A percentile compares a stretch with the other conserved stretches of the same genome.
phyloP scores from a whole-genome alignment of 1,139 yeast genomes.

The Scheffersomyces insectosa region DNA sequence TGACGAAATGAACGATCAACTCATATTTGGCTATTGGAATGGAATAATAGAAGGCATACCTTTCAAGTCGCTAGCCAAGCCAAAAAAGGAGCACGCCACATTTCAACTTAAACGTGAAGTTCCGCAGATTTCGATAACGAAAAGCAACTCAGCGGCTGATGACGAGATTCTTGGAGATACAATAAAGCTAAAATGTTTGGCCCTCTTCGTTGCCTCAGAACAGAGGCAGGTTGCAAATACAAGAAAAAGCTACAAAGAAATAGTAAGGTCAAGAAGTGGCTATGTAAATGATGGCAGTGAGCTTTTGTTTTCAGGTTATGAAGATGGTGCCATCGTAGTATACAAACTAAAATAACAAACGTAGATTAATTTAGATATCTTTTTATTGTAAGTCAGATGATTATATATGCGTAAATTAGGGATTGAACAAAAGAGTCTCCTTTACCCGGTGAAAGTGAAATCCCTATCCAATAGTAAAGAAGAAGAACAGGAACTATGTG shows the following conservation, averaged over 20 bases:
- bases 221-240: neutral
- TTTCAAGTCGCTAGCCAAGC: conserved; percentile 5
- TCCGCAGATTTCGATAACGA: conserved; percentile 9
- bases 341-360: conserved; percentile 4
- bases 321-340: conserved; percentile 31
- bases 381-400: too few relatives aligned
- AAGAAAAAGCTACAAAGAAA: conserved; percentile 16
- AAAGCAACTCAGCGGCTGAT: conserved; percentile 6
- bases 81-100: conserved; percentile 5
- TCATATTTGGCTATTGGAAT: conserved; percentile 42
- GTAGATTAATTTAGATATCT: neutral
- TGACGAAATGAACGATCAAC: conserved; percentile 9
- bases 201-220: conserved; percentile 7
- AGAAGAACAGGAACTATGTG: too few relatives aligned
- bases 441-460: too few relatives aligned
- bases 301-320: conserved; percentile 36
- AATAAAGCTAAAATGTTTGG: conserved; percentile 15
- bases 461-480: too few relatives aligned
- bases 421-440: too few relatives aligned
- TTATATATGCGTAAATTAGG: too few relatives aligned
- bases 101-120: conserved; percentile 7
- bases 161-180: conserved; percentile 3
- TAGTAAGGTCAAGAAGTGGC: conserved; percentile 13
- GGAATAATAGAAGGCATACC: conserved; percentile 32
- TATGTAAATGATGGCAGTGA: conserved; percentile 8